Evolutionary conservation across 495 filamentous ascomycete genomes (phyloP), one percentile per base, ranked within the genome.

Genomic region (Haplographium delicatum): DNA sequence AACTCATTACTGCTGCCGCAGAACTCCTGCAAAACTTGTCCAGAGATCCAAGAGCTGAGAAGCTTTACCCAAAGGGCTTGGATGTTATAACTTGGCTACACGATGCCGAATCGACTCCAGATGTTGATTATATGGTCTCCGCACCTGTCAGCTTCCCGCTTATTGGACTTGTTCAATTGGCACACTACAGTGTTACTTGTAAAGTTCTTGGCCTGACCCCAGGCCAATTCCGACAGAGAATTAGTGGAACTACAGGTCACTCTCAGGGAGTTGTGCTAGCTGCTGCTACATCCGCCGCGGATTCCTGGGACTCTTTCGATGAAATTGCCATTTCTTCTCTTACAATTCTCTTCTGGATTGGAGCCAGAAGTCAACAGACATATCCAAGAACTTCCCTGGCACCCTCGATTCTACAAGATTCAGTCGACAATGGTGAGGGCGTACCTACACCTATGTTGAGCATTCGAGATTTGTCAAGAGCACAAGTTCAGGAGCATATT

Each of bases 281-380:
- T 11, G 91, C 91, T n/a, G 88, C 83, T 24, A 93, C 94, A 44
- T 86, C 94, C 4, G 84, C 89, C 2, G 84, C 89, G 7, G 82
- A 86, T 54, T 83, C 79, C 37, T 97, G 94, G 94, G 87, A 94
- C 51, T 86, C 85, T 1, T 97, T 94, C 59, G 79, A 86, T 30
- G 80, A 85, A 59, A 77, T 84, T 26, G 75, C 89, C 27, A 84
- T 76, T 44, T 78, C 86, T 60, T 85, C 91, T 1, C 71, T 99
- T 48, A 94, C 84, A 5, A 85, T 94, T 51, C 85, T 99, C n/a
- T 99, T 99, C 73, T 99, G 93, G 94, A 97, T 99, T 56, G 94
- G 94, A 55, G 80, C 91, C n/a, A 87, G 94, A 56, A 96, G 91
- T 65, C 94, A 99, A 63, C 94, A 99, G 65, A 90, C 89, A 1